These are phyloP conservation scores for Saccharomycopsis babjevae DNA, from an alignment of 805 yeast genomes.

Conservation along the genomic window DNA sequence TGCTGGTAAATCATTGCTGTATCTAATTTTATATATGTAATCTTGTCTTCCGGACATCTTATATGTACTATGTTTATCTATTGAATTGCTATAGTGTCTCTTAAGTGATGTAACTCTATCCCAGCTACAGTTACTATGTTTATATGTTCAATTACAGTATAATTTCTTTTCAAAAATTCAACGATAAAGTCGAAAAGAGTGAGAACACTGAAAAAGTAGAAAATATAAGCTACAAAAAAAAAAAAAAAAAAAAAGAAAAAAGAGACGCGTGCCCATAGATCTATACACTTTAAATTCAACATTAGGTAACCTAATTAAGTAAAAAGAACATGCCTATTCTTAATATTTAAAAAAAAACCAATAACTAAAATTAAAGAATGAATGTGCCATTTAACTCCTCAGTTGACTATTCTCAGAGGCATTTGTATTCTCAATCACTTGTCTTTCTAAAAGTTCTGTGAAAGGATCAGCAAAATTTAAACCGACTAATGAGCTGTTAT, in stretches of 20 bases:
- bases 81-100: neutral
- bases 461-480: slow-evolving; percentile 62
- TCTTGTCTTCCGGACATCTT: slow-evolving; percentile 44
- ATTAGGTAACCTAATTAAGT: neutral
- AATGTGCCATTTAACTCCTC: neutral
- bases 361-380: neutral
- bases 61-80: neutral
- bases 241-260: neutral
- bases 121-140: too few relatives aligned
- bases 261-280: neutral
- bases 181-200: neutral
- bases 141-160: too few relatives aligned
- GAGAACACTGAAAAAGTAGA: neutral
- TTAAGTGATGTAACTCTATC: too few relatives aligned
- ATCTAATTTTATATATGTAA: slow-evolving; percentile 72
- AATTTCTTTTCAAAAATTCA: neutral
- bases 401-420: neutral
- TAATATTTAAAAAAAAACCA: neutral
- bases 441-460: slow-evolving; percentile 72
- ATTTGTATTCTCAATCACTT: slow-evolving; percentile 20
- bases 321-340: neutral
- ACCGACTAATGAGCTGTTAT: slow-evolving; percentile 27
- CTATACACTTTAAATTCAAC: neutral
- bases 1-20: slow-evolving; percentile 81
- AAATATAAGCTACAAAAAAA: neutral